Evolutionary conservation across 257 asterid species (phyloP).

Genomic region (Capsicum chinense): DNA sequence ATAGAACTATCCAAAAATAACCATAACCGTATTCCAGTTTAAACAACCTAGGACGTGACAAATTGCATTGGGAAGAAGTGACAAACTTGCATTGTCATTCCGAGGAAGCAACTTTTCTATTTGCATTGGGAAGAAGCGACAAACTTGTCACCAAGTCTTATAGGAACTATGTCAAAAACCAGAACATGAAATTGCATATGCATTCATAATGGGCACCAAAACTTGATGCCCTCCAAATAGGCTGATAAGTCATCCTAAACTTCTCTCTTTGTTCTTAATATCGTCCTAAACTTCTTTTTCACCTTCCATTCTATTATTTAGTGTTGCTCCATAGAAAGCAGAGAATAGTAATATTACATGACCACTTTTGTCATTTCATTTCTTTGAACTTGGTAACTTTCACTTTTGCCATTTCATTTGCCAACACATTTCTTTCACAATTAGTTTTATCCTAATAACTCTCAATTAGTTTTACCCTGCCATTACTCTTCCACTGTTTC

Average conservation of each 20-base stretch:
- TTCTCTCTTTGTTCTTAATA: background rate
- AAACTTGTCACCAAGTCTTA: background rate
- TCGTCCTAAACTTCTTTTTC: background rate
- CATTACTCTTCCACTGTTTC: background rate
- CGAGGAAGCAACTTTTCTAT: background rate
- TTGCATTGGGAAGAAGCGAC: background rate
- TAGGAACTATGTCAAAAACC: background rate
- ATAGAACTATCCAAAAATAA: background rate
- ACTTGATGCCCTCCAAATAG: background rate
- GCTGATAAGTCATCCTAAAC: constrained; percentile 1
- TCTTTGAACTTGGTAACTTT: no score
- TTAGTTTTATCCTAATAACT: background rate
- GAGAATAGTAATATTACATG: background rate
- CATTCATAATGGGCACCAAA: background rate
- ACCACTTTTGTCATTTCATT: background rate
- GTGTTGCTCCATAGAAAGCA: background rate
- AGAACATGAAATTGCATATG: constrained; percentile 26
- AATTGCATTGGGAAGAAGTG: background rate
- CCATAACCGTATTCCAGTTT: background rate
- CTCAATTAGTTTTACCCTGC: background rate
- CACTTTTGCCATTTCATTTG: background rate
- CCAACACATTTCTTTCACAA: background rate
- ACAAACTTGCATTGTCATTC: background rate
- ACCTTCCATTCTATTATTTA: background rate
- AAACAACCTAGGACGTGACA: background rate